Evolutionary conservation across 1,284 basidiomycete genomes (phyloP), one percentile per base, ranked within the genome.

Genomic region (Phellinidium pouzarii): DNA sequence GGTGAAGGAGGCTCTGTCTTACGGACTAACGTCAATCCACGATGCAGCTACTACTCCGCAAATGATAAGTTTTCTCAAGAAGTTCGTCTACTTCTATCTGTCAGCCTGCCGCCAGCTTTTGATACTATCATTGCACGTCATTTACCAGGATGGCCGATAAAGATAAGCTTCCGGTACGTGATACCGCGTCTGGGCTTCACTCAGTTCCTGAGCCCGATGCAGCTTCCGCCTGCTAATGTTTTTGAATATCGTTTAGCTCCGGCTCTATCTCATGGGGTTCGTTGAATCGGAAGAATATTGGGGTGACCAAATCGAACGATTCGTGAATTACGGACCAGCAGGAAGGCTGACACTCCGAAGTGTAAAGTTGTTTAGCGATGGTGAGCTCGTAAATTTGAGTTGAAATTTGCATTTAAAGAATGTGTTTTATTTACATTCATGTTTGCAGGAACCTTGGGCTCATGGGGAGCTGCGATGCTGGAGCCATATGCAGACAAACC

Each of bases 371-470:
- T 87, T 91, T 62, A 77, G 82, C 0, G 90, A 93, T 60, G 88
- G 87, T 78, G 57, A 17, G 65, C 44, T 25, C n/a, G n/a, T n/a
- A n/a, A n/a, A n/a, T n/a, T n/a, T n/a, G n/a, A n/a, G n/a, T n/a
- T n/a, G n/a, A n/a, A n/a, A n/a, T n/a, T n/a, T n/a, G n/a, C n/a
- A n/a, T n/a, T n/a, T n/a, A n/a, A n/a, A n/a, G n/a, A n/a, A n/a
- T n/a, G n/a, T n/a, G n/a, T 47, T 20, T 44, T 8, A 52, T 63
- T n/a, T n/a, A n/a, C n/a, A n/a, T n/a, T n/a, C n/a, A n/a, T n/a
- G n/a, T n/a, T n/a, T n/a, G n/a, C n/a, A 82, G 87, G 90, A 42
- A 93, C 94, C 1, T 76, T 97, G 1, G 93, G 94, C 0, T 91
- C 87, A 1, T 91, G 89, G 78, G 94, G 94, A 3, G 91, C 94